phyloP scores from a whole-genome alignment of 2,329 filamentous ascomycete genomes.

The Claviceps paspali region DNA sequence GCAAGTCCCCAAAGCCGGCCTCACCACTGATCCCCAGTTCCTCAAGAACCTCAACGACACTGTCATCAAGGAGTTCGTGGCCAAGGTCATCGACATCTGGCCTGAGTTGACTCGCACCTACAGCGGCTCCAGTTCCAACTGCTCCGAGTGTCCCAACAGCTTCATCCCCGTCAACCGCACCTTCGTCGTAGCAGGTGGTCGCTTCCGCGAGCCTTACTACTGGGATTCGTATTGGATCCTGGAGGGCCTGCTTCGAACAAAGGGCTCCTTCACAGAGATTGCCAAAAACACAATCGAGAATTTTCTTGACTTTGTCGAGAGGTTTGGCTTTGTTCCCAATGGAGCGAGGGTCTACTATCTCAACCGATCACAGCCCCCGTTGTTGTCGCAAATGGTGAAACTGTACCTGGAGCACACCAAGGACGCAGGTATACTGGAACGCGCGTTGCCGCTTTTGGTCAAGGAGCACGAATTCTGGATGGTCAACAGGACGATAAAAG shows the following conservation, averaged over 20 bases:
- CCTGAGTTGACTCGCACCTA: conserved; percentile 50
- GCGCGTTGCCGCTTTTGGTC: conserved; percentile 46
- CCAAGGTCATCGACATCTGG: conserved; percentile 55
- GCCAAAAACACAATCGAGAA: conserved; percentile 55
- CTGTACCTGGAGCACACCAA: conserved; percentile 49
- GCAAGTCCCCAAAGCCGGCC: conserved; percentile 32
- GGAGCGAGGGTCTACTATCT: conserved; percentile 53
- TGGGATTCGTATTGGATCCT: conserved; percentile 59
- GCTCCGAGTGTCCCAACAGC: conserved; percentile 45
- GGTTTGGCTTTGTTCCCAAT: conserved; percentile 52
- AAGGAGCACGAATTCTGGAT: conserved; percentile 50
- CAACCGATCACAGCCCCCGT: conserved; percentile 51
- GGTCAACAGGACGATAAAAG: conserved; percentile 40
- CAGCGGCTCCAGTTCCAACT: conserved; percentile 32
- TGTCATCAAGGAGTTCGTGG: conserved; percentile 43
- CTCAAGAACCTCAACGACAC: conserved; percentile 39
- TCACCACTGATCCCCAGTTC: conserved; percentile 42
- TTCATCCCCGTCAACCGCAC: conserved; percentile 52
- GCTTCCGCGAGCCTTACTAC: conserved; percentile 56
- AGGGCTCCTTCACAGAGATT: conserved; percentile 47
- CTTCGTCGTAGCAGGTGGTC: conserved; percentile 57
- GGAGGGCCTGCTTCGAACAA: conserved; percentile 48
- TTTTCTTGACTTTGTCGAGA: conserved; percentile 50
- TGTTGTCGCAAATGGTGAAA: conserved; percentile 51
- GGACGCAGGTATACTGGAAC: conserved; percentile 42